A percentile compares a stretch with the other conserved stretches of the same genome.
phyloP scores from a whole-genome alignment of 208 protist species.

The Acanthamoeba comandoni region DNA sequence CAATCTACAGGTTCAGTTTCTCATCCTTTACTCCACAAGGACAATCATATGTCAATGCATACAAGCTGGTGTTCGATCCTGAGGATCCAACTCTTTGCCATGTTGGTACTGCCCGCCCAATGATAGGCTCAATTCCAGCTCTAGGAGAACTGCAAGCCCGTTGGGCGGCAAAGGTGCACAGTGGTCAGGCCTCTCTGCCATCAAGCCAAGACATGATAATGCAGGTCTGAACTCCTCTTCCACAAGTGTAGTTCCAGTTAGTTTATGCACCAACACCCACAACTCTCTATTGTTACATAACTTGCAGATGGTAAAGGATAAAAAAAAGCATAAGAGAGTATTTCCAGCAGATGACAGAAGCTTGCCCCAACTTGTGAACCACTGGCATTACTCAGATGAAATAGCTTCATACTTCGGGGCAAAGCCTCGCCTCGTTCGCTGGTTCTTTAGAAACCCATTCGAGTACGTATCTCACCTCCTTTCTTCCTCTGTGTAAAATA shows the following conservation, averaged over 20 bases:
- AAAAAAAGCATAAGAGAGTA: neutral
- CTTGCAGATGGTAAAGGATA: conserved; percentile 43
- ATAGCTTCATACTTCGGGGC: conserved; percentile 55
- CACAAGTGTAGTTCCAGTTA: neutral
- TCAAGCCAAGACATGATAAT: conserved; percentile 2
- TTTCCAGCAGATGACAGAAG: conserved; percentile 44
- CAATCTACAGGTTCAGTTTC: too few relatives aligned
- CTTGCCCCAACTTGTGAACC: conserved; percentile 66
- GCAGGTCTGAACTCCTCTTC: neutral
- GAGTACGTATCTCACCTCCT: neutral
- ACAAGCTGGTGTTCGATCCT: conserved; percentile 71
- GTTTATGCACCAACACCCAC: too few relatives aligned
- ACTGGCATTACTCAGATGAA: conserved; percentile 72
- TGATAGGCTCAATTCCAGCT: conserved; percentile 69
- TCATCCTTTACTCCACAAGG: neutral
- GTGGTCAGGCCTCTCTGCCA: conserved; percentile 22
- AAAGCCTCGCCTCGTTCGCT: conserved; percentile 52
- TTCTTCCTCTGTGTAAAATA: neutral
- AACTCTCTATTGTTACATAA: neutral
- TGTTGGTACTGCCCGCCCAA: conserved; percentile 30
- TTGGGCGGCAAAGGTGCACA: conserved; percentile 52
- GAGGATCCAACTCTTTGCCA: conserved; percentile 60
- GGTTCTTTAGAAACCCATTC: conserved; percentile 68
- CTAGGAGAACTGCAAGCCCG: conserved; percentile 56
- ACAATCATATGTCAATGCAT: conserved; percentile 20